Evolutionary conservation across 2,329 filamentous ascomycete genomes (phyloP), one percentile per base, ranked within the genome.

Genomic region (Talaromyces verruculosus): DNA sequence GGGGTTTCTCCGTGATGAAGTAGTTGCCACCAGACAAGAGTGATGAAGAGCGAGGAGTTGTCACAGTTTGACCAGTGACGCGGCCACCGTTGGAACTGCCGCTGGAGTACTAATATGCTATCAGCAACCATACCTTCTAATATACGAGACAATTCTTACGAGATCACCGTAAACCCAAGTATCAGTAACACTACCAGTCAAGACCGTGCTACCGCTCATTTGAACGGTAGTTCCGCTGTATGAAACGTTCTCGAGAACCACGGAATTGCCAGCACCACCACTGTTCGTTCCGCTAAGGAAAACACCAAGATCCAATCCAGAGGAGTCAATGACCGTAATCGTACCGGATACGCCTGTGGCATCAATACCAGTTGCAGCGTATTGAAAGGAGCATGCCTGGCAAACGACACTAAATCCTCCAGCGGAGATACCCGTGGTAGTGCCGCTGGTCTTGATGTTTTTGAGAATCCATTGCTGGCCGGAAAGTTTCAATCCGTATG

Each of bases 371-470:
- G 68, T 70, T 6, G 69, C 70, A 19, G 69, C 75, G 6, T 66
- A 71, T 19, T 74, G 70, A 28, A 78, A 77, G 1, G 61, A 69
- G 8, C 71, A 73, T 5, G 69, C 64, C 33, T 75, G 71, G 3
- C 75, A 65, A 1, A 76, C 68, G 1, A 73, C 71, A 3, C 72
- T 73, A 57, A 68, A 73, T 45, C 74, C 75, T 13, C 73, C 74
- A 2, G 69, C 79, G 0, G 79, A 80, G 53, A 89, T 80, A 0
- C 78, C 74, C 1, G 81, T 82, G 2, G 83, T 84, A 71, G 88
- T 89, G 70, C 87, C 88, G 67, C 81, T 84, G 76, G 88, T 90
- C 72, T 80, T 84, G 41, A 81, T 74, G 0, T 79, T 75, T 72
- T 87, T 87, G 68, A 76, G 74, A 45, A 74, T 73, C 63, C 74